phyloP scores from a whole-genome alignment of 2,329 filamentous ascomycete genomes.

The Monosporascus sp. region DNA sequence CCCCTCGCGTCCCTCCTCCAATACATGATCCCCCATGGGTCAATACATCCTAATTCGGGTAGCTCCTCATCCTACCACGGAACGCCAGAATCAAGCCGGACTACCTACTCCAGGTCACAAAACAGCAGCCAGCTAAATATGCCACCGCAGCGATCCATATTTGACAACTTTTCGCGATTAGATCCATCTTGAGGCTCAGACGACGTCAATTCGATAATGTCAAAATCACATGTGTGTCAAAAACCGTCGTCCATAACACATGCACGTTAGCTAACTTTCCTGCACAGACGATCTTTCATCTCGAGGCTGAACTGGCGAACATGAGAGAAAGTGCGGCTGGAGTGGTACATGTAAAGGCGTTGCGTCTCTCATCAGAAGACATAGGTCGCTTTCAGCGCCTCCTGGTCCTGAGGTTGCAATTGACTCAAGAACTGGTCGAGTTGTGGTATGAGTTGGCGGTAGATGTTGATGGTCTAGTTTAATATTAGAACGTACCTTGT shows the following conservation, averaged over 20 bases:
- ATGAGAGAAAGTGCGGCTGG: neutral
- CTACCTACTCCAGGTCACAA: neutral
- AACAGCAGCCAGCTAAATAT: neutral
- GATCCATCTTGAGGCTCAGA: neutral
- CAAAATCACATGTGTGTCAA: neutral
- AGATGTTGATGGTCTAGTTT: slow-evolving; percentile 30
- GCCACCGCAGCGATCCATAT: neutral
- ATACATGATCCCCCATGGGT: neutral
- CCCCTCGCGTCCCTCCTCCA: neutral
- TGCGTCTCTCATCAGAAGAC: slow-evolving; percentile 24
- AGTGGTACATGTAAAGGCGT: neutral
- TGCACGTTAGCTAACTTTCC: neutral
- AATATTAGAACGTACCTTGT: slow-evolving; percentile 1
- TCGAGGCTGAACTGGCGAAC: neutral
- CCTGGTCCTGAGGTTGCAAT: slow-evolving; percentile 30
- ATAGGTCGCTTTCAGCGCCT: slow-evolving; percentile 36
- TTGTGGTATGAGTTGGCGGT: slow-evolving; percentile 40
- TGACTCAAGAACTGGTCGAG: slow-evolving; percentile 39
- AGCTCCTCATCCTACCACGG: neutral
- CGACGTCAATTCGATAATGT: neutral
- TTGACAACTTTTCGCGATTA: neutral
- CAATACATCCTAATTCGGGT: neutral
- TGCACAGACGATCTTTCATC: neutral
- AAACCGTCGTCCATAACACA: neutral
- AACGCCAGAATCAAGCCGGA: neutral